Conservation (phyloP, 371 early-diverging fungal genomes). For the Apophysomyces elegans region DNA sequence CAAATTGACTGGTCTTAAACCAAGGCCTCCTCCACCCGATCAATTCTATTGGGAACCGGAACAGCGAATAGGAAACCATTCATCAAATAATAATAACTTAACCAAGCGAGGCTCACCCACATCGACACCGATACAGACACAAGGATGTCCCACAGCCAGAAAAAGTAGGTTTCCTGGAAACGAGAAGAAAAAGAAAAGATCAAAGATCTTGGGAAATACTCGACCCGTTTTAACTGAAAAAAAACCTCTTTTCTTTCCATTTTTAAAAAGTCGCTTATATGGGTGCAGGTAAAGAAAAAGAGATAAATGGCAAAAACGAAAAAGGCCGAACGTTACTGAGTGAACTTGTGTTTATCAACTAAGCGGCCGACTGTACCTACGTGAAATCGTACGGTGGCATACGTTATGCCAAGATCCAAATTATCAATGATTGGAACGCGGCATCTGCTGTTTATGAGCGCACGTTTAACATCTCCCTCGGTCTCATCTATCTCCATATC, state of each 20-base stretch:
- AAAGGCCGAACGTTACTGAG: background rate
- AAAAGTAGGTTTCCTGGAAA: conserved; percentile 19
- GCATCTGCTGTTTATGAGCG: conserved; percentile 86
- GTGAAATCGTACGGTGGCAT: conserved; percentile 58
- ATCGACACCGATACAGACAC: background rate
- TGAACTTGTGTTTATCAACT: background rate
- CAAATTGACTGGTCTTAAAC: conserved; percentile 15
- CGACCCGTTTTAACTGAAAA: no score
- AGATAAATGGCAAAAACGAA: background rate
- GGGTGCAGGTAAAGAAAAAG: conserved; percentile 35
- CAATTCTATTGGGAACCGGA: conserved; percentile 11
- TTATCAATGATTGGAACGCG: conserved; percentile 76
- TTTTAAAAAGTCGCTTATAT: conserved; percentile 36
- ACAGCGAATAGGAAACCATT: conserved; percentile 23
- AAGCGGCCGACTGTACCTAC: conserved; percentile 82
- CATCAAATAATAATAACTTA: conserved; percentile 19
- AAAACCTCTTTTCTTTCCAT: background rate
- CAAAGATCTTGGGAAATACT: no score
- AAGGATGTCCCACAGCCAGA: conserved; percentile 39
- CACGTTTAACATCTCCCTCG: conserved; percentile 90
- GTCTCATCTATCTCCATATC: conserved; percentile 81
- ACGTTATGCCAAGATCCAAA: conserved; percentile 66
- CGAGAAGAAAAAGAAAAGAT: no score
- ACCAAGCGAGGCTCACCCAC: conserved; percentile 17
- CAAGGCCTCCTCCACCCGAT: background rate